Evolutionary conservation across 495 filamentous ascomycete genomes (phyloP).

Genomic region (Hypoxylon crocopeplum): DNA sequence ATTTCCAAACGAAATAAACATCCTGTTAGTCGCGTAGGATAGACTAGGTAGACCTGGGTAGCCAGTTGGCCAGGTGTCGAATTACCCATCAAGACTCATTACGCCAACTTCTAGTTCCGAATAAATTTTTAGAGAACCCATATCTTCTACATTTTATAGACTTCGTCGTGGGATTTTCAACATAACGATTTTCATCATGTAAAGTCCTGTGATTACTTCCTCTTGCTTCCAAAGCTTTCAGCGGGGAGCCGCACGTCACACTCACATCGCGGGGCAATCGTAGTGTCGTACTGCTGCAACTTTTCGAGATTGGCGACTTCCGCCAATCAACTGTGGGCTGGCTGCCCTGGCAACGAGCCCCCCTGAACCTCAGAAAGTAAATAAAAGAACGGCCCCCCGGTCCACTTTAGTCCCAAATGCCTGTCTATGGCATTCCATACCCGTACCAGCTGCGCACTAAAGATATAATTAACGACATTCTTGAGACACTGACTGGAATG

Average conservation of each 20-base stretch:
- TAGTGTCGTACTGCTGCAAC: background rate
- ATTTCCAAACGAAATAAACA: too few relatives aligned
- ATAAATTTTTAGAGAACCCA: too few relatives aligned
- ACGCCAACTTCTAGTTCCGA: too few relatives aligned
- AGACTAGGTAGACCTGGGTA: too few relatives aligned
- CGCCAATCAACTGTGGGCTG: background rate
- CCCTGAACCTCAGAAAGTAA: conserved; percentile 18
- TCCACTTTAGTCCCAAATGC: conserved; percentile 22
- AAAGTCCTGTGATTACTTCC: too few relatives aligned
- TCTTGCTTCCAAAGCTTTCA: too few relatives aligned
- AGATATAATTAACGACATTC: conserved; percentile 49
- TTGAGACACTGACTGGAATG: conserved; percentile 54
- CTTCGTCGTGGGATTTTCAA: too few relatives aligned
- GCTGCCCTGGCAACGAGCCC: conserved; percentile 27
- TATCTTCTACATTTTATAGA: too few relatives aligned
- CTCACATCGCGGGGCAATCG: conserved; percentile 25
- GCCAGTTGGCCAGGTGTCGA: too few relatives aligned
- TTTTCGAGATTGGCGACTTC: background rate
- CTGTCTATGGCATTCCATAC: conserved; percentile 40
- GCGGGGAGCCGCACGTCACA: conserved; percentile 27
- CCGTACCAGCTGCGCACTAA: conserved; percentile 30
- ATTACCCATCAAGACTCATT: too few relatives aligned
- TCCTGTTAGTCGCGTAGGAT: too few relatives aligned
- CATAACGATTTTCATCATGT: too few relatives aligned
- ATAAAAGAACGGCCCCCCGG: conserved; percentile 15